Conservation (phyloP, 2,329 filamentous ascomycete genomes). For the Myotisia sp. region DNA sequence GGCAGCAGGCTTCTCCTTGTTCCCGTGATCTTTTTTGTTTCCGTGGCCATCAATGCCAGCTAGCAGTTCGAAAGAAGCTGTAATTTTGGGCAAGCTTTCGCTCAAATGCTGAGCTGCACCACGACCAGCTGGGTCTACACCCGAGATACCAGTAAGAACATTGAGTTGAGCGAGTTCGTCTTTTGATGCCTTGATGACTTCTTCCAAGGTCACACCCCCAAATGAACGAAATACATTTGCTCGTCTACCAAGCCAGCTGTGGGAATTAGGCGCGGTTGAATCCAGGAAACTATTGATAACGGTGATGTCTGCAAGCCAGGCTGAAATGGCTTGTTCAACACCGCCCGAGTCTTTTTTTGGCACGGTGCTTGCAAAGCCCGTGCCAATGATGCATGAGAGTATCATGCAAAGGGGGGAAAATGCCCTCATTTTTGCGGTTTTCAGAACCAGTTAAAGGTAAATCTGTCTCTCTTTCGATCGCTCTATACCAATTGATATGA, state of each 20-base stretch:
- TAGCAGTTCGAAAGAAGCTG: neutral
- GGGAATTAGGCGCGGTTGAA: neutral
- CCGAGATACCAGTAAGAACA: too few relatives aligned
- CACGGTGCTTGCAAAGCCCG: too few relatives aligned
- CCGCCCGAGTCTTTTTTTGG: neutral
- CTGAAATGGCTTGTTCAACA: conserved; percentile 3
- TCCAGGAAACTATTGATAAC: conserved; percentile 4
- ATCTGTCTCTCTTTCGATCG: too few relatives aligned
- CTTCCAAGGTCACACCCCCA: neutral
- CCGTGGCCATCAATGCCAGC: neutral
- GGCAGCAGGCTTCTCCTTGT: neutral
- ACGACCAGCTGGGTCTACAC: neutral
- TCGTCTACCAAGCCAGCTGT: too few relatives aligned
- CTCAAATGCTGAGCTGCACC: conserved; percentile 1
- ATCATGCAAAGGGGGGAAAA: too few relatives aligned
- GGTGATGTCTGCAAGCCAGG: conserved; percentile 2
- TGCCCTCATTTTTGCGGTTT: too few relatives aligned
- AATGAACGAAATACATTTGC: conserved; percentile 1
- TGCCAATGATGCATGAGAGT: too few relatives aligned
- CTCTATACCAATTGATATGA: too few relatives aligned
- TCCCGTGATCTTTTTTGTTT: neutral
- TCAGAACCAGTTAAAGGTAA: too few relatives aligned
- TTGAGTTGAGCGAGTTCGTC: too few relatives aligned
- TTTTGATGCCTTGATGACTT: too few relatives aligned
- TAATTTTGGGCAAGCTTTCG: conserved; percentile 1